Conservation (phyloP, 805 yeast species). For the Saturnispora saitoi region DNA sequence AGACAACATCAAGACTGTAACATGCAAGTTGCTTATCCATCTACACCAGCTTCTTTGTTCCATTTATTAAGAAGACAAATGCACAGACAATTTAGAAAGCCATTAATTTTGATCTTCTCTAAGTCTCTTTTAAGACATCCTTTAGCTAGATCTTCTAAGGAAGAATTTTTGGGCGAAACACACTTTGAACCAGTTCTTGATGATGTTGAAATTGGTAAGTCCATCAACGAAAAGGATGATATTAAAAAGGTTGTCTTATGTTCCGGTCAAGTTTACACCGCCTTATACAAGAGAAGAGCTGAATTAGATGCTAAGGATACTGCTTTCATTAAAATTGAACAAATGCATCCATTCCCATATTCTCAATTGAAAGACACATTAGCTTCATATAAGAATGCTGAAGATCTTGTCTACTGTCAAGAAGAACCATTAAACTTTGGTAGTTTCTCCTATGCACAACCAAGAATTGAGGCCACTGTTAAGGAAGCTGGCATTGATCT, state of each 20-base stretch:
- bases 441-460: constrained; percentile 68
- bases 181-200: constrained; percentile 95
- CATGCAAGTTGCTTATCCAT: constrained; percentile 96
- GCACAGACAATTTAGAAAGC: constrained; percentile 98
- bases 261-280: constrained; percentile 92
- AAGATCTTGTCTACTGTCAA: constrained; percentile 94
- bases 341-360: constrained; percentile 97
- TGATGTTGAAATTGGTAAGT: constrained; percentile 76
- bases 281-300: constrained; percentile 83
- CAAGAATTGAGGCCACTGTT: constrained; percentile 74
- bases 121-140: constrained; percentile 95
- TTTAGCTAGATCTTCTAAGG: constrained; percentile 77
- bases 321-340: constrained; percentile 85
- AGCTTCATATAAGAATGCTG: constrained; percentile 67
- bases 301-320: constrained; percentile 68
- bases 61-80: constrained; percentile 96
- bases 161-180: constrained; percentile 84
- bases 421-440: constrained; percentile 99
- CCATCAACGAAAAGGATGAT: constrained; percentile 68
- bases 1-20: constrained; percentile 99
- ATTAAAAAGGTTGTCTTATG: constrained; percentile 80
- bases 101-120: constrained; percentile 81
- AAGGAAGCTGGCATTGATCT: constrained; percentile 60
- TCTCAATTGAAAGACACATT: constrained; percentile 84
- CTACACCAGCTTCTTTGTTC: constrained; percentile 95